Base-by-base conservation (phyloP, 495 filamentous ascomycete genomes). In the Penicillium lagena region DNA sequence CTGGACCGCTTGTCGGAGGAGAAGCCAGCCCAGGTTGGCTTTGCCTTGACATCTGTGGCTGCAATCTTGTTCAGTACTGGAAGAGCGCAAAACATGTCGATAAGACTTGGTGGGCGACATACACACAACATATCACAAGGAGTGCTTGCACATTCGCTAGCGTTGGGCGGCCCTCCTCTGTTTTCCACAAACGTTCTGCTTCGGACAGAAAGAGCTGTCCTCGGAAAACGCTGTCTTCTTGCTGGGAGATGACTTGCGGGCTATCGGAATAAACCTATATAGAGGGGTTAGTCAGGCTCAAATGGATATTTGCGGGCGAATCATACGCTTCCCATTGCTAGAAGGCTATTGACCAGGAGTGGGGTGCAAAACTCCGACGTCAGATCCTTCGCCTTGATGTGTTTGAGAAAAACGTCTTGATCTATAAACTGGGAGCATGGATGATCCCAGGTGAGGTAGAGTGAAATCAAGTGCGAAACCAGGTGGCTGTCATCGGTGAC, bases 371-470 rank as follows among this genome's bases (percentile, higher is more conserved):
- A 67, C 29, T 62, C 48, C 13, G 66, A 61, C 2, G 43, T 46
- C 2, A 37, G 35, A 7, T 56, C 45, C 9, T 49, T 52, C 7
- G 40, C 27, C 9, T 13, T 49, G 61, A 69, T 69, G 33, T 67
- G 54, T 7, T 50, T 47, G 37, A 71, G 42, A 32, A 71, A 69
- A 35, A 56, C 42, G 0, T 44, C 37, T 44, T 64, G 65, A 34
- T 71, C 67, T 42, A 71, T 39, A 11, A 67, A 47, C 29, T 68
- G 66, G 29, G 54, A 53, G 30, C 60, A 56, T 27, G 67, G 66
- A 41, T 71, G 66, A 37, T 69, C 62, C 67, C 67, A 71, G 22
- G 64, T 64, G 48, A 78, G 71, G 39, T 70, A 78, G 5, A 69
- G 43, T 3, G 70, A 72, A 0, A 78, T 50, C 8, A 76, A 55